A percentile compares a stretch with the other conserved stretches of the same genome.
phyloP scores from a whole-genome alignment of 208 protist genomes.

The Trypanosomatidae sp. region DNA sequence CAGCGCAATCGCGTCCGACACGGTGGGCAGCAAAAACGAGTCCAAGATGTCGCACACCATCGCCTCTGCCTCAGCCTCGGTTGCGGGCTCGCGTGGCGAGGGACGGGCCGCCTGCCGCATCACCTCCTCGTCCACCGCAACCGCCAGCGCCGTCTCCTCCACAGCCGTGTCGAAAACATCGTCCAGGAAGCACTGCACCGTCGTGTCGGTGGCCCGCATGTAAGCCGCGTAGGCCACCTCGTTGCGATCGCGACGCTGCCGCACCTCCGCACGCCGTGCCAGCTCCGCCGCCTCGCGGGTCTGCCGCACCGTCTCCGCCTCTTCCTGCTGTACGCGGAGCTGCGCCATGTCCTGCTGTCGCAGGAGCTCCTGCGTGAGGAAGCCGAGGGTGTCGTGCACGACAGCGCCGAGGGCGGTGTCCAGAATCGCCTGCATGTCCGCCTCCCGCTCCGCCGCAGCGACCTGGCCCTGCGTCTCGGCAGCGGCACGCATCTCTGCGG shows the following conservation, averaged over 20 bases:
- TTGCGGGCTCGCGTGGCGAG: constrained; percentile 18
- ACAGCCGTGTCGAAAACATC: constrained; percentile 42
- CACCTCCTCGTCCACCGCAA: constrained; percentile 56
- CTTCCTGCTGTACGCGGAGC: constrained; percentile 52
- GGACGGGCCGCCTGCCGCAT: constrained; percentile 42
- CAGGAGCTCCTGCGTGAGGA: constrained; percentile 82
- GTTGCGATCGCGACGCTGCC: constrained; percentile 66
- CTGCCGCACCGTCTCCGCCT: constrained; percentile 68
- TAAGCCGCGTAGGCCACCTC: constrained; percentile 73
- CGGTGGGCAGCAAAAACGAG: constrained; percentile 64
- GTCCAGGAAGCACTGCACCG: constrained; percentile 69
- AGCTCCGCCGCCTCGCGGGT: constrained; percentile 82
- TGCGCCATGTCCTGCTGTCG: constrained; percentile 72
- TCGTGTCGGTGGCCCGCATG: constrained; percentile 57
- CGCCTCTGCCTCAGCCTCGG: constrained; percentile 18
- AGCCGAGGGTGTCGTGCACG: constrained; percentile 82
- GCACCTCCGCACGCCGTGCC: constrained; percentile 58
- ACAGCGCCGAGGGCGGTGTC: constrained; percentile 77
- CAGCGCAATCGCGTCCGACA: constrained; percentile 52
- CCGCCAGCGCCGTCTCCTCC: constrained; percentile 59
- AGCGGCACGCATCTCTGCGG: constrained; percentile 44
- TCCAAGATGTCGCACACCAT: constrained; percentile 85
- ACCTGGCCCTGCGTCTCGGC: constrained; percentile 41
- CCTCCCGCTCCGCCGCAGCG: constrained; percentile 39
- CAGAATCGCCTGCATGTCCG: constrained; percentile 48